A percentile compares a stretch with the other conserved stretches of the same genome.
phyloP scores from a whole-genome alignment of 2,329 filamentous ascomycete species.

The Aspergillus texensis region DNA sequence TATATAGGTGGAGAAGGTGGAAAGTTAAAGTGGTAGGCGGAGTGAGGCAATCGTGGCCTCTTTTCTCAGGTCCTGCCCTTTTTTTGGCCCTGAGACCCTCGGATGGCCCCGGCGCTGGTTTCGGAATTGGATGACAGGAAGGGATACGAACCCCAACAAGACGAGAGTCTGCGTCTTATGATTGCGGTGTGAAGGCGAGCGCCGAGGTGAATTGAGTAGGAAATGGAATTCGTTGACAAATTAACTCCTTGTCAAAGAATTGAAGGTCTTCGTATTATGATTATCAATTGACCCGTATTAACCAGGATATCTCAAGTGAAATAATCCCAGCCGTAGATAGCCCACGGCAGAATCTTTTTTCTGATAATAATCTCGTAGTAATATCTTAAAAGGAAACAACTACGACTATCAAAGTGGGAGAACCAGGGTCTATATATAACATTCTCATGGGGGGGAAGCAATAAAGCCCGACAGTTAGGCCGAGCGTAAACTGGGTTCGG shows the following conservation, averaged over 20 bases:
- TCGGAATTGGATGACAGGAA: conserved; percentile 4
- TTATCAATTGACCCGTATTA: neutral
- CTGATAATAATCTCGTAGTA: neutral
- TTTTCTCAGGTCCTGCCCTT: conserved; percentile 5
- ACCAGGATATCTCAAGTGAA: neutral
- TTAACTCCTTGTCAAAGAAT: neutral
- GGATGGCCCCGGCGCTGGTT: neutral
- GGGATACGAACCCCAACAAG: neutral
- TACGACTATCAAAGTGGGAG: neutral
- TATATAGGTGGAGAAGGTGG: conserved; percentile 3
- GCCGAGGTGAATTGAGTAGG: neutral
- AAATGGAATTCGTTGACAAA: neutral
- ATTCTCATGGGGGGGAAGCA: conserved; percentile 11
- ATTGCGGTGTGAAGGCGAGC: neutral
- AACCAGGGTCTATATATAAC: conserved; percentile 12
- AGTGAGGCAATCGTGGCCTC: conserved; percentile 17
- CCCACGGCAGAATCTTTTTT: neutral
- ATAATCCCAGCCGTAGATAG: neutral
- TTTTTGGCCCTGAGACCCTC: conserved; percentile 1
- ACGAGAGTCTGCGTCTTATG: neutral
- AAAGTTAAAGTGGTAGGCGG: conserved; percentile 5
- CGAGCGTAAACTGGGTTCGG: conserved; percentile 20
- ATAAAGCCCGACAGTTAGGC: conserved; percentile 13
- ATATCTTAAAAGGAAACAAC: neutral
- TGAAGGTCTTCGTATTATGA: neutral